phyloP scores from a whole-genome alignment of 345 rosid genomes.

The Citrus inodora region DNA sequence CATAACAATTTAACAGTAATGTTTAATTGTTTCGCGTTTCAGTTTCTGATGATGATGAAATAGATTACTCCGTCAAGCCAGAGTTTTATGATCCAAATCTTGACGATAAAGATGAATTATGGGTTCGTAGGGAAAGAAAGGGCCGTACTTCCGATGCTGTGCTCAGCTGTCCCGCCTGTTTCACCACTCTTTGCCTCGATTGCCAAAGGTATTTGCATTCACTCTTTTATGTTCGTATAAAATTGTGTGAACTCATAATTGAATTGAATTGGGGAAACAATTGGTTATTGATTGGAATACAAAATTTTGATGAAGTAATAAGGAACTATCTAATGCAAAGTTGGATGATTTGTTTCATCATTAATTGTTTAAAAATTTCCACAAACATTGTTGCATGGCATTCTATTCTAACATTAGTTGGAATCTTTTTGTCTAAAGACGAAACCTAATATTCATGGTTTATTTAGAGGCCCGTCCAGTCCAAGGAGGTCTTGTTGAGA shows the following conservation, averaged over 20 bases:
- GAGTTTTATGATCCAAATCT: slow-evolving; percentile 70
- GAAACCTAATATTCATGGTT: not conserved
- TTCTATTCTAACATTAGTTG: not conserved
- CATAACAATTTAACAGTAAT: not conserved
- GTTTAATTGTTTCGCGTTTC: slow-evolving; percentile 6
- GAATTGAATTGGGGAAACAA: not conserved
- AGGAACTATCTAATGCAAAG: not conserved
- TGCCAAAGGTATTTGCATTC: slow-evolving; percentile 62
- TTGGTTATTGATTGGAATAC: not conserved
- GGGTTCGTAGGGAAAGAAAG: slow-evolving; percentile 52
- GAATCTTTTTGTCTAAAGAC: not conserved
- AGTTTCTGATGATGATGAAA: slow-evolving; percentile 74
- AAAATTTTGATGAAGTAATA: not conserved
- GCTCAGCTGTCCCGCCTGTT: slow-evolving; percentile 88
- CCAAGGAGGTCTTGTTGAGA: not conserved
- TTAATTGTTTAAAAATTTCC: not conserved
- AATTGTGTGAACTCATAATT: not conserved
- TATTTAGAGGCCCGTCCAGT: not conserved
- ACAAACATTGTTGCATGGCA: not conserved
- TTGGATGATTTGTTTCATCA: no score
- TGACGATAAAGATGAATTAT: slow-evolving; percentile 63
- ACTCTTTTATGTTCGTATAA: not conserved
- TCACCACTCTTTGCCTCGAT: slow-evolving; percentile 72
- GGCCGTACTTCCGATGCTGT: slow-evolving; percentile 70
- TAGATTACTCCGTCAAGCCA: slow-evolving; percentile 65